phyloP scores from a whole-genome alignment of 805 yeast genomes.

The Diddensiella santjacobensis region DNA sequence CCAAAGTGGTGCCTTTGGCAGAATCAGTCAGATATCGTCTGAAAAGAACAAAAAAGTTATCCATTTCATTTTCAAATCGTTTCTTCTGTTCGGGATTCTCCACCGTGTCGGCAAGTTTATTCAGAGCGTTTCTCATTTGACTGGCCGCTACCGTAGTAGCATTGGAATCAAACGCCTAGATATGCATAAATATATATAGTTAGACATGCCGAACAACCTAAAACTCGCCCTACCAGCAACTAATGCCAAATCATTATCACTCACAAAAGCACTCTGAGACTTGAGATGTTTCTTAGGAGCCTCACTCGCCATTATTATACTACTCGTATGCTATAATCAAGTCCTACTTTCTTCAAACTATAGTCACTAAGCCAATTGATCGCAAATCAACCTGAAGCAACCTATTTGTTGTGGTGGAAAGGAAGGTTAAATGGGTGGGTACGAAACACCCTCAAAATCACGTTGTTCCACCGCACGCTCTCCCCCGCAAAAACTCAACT shows the following conservation, averaged over 20 bases:
- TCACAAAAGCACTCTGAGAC: constrained; percentile 66
- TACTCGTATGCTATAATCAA: no score
- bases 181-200: no score
- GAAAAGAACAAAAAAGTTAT: constrained; percentile 86
- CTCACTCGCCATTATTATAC: neutral
- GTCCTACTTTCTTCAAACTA: no score
- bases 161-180: constrained; percentile 80
- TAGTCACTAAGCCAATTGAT: no score
- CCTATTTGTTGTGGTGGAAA: no score
- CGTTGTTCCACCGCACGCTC: neutral
- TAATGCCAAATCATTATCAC: no score
- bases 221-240: no score
- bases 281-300: constrained; percentile 57
- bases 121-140: constrained; percentile 95
- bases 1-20: constrained; percentile 77
- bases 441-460: neutral
- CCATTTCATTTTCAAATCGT: constrained; percentile 87
- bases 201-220: no score
- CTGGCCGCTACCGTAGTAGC: constrained; percentile 94
- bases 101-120: constrained; percentile 82
- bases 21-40: constrained; percentile 89
- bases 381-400: no score
- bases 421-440: no score
- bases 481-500: neutral
- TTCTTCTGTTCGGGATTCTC: constrained; percentile 39